Base-by-base conservation (phyloP, 805 yeast species). In the Ogataea minuta region DNA sequence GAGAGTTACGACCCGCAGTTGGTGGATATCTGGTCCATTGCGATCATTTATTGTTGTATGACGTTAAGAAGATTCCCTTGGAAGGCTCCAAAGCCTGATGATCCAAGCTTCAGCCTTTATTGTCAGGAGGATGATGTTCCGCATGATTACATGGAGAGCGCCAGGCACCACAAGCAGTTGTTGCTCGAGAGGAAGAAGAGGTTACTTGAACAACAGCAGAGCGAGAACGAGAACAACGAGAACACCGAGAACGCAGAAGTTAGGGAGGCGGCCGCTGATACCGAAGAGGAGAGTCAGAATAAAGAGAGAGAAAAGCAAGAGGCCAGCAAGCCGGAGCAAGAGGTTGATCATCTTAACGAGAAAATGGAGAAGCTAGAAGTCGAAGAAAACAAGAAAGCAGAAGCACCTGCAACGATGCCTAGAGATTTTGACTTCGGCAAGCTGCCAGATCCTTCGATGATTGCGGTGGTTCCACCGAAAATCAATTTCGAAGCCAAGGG, bases 31-130 rank as follows among this genome's bases (percentile, higher is more conserved):
- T 85, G 95, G 95, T 84, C 93, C 5, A 69, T 84, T 32, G 95
- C 87, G 14, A 85, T 85, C 24, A 85, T 85, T 19, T 85, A 81
- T 56, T 85, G 95, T 62, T 85, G 95, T 64, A 84, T 85, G 91
- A 82, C 87, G 49, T 67, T 85, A 44, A 81, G 84, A 62, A 73
- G 90, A 56, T 85, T 85, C 57, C 95, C 95, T 2, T 85, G 95
- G 95, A 85, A 84, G 59, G 84, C 81, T 2, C 95, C 95, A 9
- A 77, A 74, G 49, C 67, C 66, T 12, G 61, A 77, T 23, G 95
- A 85, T 60, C 80, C 81, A 46, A 81, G 88, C 52, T 85, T 78
- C 60, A 74, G 72, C 49, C 64, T 84, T 23, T 85, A 75, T 54
- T 75, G 79, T 34, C 60, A 75, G 71, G 71, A 67, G 4, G 93